These are phyloP conservation scores for Lasiodiplodia hormozganensis DNA, from an alignment of 2,329 filamentous ascomycete species.

Conservation along the genomic window DNA sequence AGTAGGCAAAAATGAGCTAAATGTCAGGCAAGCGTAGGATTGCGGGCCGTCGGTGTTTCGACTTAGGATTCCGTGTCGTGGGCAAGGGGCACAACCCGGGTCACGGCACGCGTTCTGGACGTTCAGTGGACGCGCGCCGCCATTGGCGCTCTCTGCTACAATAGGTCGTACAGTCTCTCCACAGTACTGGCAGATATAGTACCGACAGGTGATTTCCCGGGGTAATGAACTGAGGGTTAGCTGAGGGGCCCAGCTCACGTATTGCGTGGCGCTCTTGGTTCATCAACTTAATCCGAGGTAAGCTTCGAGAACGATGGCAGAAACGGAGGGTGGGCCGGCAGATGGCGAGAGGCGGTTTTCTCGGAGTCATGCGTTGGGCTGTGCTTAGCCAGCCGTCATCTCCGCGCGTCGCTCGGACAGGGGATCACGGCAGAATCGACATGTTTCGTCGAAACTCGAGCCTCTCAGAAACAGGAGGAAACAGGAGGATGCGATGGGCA, in stretches of 20 bases:
- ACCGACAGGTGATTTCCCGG: background rate
- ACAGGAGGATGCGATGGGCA: background rate
- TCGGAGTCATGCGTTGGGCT: constrained; percentile 18
- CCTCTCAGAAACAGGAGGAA: background rate
- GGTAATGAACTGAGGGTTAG: constrained; percentile 8
- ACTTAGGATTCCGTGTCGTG: constrained; percentile 13
- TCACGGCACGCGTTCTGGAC: constrained; percentile 4
- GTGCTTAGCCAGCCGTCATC: constrained; percentile 2
- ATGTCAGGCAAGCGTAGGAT: constrained; percentile 5
- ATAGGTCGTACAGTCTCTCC: constrained; percentile 8
- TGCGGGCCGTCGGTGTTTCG: constrained; percentile 21
- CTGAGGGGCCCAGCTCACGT: background rate
- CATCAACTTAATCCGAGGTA: constrained; percentile 15
- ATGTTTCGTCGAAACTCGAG: background rate
- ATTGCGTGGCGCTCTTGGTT: background rate
- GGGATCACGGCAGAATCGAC: background rate
- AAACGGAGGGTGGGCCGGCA: constrained; percentile 3
- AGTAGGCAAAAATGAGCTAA: constrained; percentile 8
- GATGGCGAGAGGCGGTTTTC: background rate
- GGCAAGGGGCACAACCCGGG: constrained; percentile 11
- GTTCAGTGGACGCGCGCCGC: background rate
- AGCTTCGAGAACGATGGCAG: constrained; percentile 9
- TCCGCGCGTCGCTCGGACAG: constrained; percentile 17
- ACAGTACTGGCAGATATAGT: background rate
- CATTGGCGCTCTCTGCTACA: constrained; percentile 5